Base-by-base conservation (phyloP, 768 basidiomycete genomes). In the Boletus subcaerulescens region DNA sequence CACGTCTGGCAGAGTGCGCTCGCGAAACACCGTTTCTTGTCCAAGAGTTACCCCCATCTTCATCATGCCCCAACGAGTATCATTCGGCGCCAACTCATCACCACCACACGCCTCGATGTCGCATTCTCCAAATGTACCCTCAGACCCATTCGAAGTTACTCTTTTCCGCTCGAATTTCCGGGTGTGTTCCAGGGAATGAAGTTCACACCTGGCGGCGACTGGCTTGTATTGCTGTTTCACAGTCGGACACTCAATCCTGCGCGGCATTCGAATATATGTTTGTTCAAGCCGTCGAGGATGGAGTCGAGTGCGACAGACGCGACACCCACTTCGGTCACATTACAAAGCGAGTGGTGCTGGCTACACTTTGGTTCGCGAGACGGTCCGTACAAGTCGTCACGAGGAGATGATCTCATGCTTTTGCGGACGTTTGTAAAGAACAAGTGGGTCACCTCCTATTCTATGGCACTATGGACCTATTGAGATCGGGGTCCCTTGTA, bases 281-380 rank as follows among this genome's bases (percentile, higher is more conserved):
- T 69, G 35, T 60, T 69, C 31, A 65, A 51, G 50, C 67, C 65
- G 6, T 56, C 63, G 15, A 50, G 44, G 13, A 32, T 33, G 9
- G 47, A 42, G n/a, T 29, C 58, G 13, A 42, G 39, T 36, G 3
- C 35, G 36, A 17, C 38, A 24, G 48, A 48, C 8, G 11, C 44
- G 18, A 50, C 46, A 1, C 46, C 62, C 3, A 35, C 49, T 12
- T 59, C 67, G n/a, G 62, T 58, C 13, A 67, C 68, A 4, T 44
- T 71, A 9, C 68, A 71, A 49, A 69, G 67, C 42, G 67, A 69
- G 43, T 54, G 60, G 60, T 68, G 67, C 56, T 68, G 67, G 69
- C 35, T 64, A 33, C 53, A 58, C 26, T 50, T 66, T 40, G 58
- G 55, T n/a, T 53, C 50, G 15, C 51, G 60, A 44, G 69, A 60